A percentile compares a stretch with the other conserved stretches of the same genome.
Conservation (phyloP, 169 alveolate species). For the Cryptosporidium canis region DNA sequence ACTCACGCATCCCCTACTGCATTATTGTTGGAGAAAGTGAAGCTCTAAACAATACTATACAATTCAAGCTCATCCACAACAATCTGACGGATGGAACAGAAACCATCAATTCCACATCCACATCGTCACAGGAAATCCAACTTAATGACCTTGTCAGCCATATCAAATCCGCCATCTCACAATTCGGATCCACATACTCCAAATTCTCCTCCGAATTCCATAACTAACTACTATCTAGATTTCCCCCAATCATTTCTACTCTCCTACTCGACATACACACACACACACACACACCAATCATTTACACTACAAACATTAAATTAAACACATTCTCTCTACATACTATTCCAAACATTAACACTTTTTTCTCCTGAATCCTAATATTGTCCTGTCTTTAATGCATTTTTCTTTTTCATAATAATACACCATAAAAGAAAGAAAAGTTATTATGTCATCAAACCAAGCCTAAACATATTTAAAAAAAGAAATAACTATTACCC, state of each 20-base stretch:
- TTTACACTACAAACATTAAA: too few species aligned
- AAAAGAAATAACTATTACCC: too few species aligned
- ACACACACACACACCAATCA: too few species aligned
- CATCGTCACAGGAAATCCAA: constrained; percentile 21
- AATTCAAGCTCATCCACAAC: constrained; percentile 5
- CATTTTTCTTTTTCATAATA: too few species aligned
- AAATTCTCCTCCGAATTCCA: constrained; percentile 10
- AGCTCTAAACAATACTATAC: constrained; percentile 3
- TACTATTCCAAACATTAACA: too few species aligned
- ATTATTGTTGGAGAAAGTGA: constrained; percentile 60
- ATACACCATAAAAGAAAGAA: too few species aligned
- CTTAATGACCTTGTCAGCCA: neutral
- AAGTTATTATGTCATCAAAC: too few species aligned
- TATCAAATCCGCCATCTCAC: neutral
- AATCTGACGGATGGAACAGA: neutral
- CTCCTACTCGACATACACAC: neutral
- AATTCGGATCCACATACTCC: constrained; percentile 31
- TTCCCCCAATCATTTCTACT: neutral
- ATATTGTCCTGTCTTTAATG: too few species aligned
- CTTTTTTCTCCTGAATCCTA: too few species aligned
- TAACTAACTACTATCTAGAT: neutral
- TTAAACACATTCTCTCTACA: too few species aligned
- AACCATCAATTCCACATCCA: neutral
- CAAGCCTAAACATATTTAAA: too few species aligned
- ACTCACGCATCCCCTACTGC: constrained; percentile 33